Evolutionary conservation across 1,139 yeast genomes (phyloP).

Genomic region (Taphrina flavorubra): DNA sequence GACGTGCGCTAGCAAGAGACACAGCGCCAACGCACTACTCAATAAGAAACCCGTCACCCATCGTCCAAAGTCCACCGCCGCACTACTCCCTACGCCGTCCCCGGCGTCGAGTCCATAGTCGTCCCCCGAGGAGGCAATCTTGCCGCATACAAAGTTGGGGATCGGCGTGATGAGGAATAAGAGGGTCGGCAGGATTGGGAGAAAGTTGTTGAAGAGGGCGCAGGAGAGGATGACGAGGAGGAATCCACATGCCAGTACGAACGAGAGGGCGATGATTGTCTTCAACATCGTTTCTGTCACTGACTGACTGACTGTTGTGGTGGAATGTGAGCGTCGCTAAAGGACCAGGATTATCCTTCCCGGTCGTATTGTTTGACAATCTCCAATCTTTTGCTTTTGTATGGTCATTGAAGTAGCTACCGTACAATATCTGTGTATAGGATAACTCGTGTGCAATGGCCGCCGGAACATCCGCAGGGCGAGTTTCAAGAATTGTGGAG

Average conservation of each 20-base stretch:
- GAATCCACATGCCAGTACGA: constrained; percentile 77
- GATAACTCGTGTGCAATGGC: too few species aligned
- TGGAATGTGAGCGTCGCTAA: neutral
- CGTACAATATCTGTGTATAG: too few species aligned
- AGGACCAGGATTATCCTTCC: too few species aligned
- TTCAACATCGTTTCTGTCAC: constrained; percentile 8
- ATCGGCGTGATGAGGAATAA: constrained; percentile 68
- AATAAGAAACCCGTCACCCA: constrained; percentile 71
- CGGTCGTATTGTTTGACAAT: too few species aligned
- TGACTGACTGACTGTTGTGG: neutral
- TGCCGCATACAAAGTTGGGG: constrained; percentile 64
- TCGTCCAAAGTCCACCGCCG: constrained; percentile 66
- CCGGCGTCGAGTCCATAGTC: constrained; percentile 53
- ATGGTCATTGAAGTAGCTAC: too few species aligned
- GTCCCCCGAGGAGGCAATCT: constrained; percentile 49
- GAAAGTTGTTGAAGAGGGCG: constrained; percentile 74
- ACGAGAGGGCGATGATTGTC: constrained; percentile 69
- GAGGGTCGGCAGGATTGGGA: constrained; percentile 64
- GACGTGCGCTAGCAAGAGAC: constrained; percentile 69
- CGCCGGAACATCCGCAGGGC: too few species aligned
- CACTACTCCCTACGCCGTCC: constrained; percentile 24
- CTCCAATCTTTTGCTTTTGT: too few species aligned
- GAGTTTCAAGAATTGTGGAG: too few species aligned
- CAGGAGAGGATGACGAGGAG: constrained; percentile 75
- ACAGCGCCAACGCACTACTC: constrained; percentile 69